Evolutionary conservation across 257 asterid genomes (phyloP), one percentile per base, ranked within the genome.

Genomic region (Solanum corneliomulleri): DNA sequence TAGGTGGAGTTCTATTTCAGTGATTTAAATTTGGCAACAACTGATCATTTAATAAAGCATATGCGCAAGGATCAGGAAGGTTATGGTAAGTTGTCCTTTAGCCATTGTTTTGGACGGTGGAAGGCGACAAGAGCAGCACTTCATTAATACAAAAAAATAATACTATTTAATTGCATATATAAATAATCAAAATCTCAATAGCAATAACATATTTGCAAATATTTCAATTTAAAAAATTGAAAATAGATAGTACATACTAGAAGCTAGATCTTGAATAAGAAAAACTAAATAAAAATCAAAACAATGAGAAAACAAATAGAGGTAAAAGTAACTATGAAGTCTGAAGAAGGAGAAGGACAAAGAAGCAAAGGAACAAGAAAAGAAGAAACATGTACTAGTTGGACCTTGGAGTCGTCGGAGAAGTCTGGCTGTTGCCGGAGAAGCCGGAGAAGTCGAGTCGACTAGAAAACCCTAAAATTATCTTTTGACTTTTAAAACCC

Each of bases 1-100:
- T 93, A 96, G 99, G 98, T 96, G 86, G 99, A 96, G 88, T 96
- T 92, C 89, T 96, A 95, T 90, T 96, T 96, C 93, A 96, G 99
- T 89, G 99, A 96, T 86, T 89, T 95, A 89, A 96, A 96, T 92
- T 91, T 96, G 88, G 99, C 98, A 39, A 95, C 98, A 31, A 96
- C 98, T 83, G 98, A 93, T 91, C 98, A 93, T 89, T 88, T 96
- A 76, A 92, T 91, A 87, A 90, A 90, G 91, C 87, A 90, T 88
- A 96, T 96, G 98, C 71, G 86, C 86, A 93, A 93, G 90, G 97
- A 96, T 89, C 96, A 94, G 60, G 97, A 94, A 87, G 99, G 98
- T 90, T 94, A 92, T 91, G 98, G 99, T 96, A 88, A 90, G 93
- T 44, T 88, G 71, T 68, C 87, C 84, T 47, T 56, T 70, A 85